Conservation (phyloP, 2,329 filamentous ascomycete species). For the Claviceps maximensis region DNA sequence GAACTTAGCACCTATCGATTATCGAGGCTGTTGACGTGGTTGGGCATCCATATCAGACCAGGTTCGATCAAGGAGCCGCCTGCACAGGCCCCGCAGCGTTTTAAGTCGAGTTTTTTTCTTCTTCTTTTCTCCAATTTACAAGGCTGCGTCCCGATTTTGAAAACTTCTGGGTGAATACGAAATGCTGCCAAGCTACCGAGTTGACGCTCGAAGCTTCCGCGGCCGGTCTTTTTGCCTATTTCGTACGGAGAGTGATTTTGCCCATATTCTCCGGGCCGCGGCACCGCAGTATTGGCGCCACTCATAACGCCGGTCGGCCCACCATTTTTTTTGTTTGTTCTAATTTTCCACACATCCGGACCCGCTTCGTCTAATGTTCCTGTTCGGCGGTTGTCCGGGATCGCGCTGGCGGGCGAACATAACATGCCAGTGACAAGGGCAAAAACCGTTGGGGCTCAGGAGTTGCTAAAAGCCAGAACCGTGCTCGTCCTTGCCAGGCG, state of each 20-base stretch:
- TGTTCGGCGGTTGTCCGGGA: neutral
- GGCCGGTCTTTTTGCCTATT: neutral
- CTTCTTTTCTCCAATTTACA: too few relatives aligned
- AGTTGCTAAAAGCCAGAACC: neutral
- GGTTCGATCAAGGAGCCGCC: too few relatives aligned
- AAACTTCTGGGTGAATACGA: neutral
- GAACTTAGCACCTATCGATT: neutral
- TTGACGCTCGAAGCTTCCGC: neutral
- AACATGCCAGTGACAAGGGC: neutral
- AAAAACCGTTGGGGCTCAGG: neutral
- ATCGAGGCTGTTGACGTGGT: neutral
- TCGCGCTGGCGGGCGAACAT: neutral
- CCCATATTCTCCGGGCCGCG: slow-evolving; percentile 4
- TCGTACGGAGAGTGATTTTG: neutral
- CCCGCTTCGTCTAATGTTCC: neutral
- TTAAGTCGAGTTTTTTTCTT: too few relatives aligned
- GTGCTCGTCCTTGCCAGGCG: neutral
- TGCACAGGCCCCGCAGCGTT: too few relatives aligned
- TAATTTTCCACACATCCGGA: neutral
- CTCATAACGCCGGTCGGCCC: neutral
- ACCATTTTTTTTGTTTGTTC: neutral
- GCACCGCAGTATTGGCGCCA: neutral
- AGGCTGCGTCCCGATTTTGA: neutral
- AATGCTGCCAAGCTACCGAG: neutral
- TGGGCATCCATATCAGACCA: neutral